Base-by-base conservation (phyloP, 148 eudicot genomes). In the Silene conica region DNA sequence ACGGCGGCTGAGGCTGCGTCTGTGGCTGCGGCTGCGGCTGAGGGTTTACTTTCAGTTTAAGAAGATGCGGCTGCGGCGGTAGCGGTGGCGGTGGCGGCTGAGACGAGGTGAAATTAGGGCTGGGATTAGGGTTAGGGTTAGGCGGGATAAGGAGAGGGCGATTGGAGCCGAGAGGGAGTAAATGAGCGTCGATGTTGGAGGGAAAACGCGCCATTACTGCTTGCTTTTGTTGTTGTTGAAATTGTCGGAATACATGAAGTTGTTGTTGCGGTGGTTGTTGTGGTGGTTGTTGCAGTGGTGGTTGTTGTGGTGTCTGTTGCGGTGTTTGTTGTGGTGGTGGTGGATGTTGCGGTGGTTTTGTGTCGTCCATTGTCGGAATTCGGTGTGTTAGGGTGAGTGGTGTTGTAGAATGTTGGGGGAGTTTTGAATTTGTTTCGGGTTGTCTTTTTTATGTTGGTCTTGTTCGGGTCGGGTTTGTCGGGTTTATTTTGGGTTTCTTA, bases 161-260 rank as follows among this genome's bases (percentile, higher is more conserved):
- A 34, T 69, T 74, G 63, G 77, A 55, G 20, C 83, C 83, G 3
- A 81, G 87, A 20, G 91, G 87, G 57, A 91, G 84, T 38, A 89
- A 76, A 76, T 91, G 97, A 56, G 88, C 93, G 43, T 88, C 90
- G 73, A 90, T 90, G 82, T 88, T 88, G 58, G 96, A 88, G 20
- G 96, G 96, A 65, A 90, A 90, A 3, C 96, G 96, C 63, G 96
- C 85, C 56, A 90, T 85, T 10, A 88, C 91, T n/a, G 84, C 81
- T 65, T 82, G 83, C 26, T 84, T 86, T 67, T 86, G 89, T 22
- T 82, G 83, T 50, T 85, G 83, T 2, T 74, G 83, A 1, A 60
- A 79, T 4, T 76, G 83, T 1, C 77, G 83, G 6, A 81, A 69
- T 3, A 38, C 52, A 1, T 50, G 45, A 12, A 67, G 65, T 9